Evolutionary conservation across 2,329 filamentous ascomycete species (phyloP), one percentile per base, ranked within the genome.

Genomic region (Fusarium haematococcum): DNA sequence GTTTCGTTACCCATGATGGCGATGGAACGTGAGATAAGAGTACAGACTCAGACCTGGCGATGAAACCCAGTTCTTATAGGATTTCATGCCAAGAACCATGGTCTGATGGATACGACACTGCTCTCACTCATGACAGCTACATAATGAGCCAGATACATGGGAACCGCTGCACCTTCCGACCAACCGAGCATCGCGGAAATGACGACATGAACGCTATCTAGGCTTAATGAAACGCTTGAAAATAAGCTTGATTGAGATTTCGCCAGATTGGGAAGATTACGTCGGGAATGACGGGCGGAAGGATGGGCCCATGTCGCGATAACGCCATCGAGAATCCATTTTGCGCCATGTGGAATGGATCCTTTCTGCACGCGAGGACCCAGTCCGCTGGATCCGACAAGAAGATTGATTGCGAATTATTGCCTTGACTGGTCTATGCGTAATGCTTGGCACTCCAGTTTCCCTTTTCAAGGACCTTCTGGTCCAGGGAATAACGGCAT

Each of bases 181-280:
- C 59, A 48, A 61, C 59, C 13, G 20, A 20, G 41, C 18, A 20
- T 8, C 18, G 37, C 8, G 6, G 8, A 48, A 30, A 61, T 48
- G 39, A 35, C 59, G 41, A 61, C 39, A 61, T 61, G 59, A n/a
- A 23, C 41, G 30, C 59, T 61, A 61, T 61, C 30, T 61, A n/a
- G 16, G 16, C 10, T 48, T 61, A 35, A 61, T 61, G 32, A 16
- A 32, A 45, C 20, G 20, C 59, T 43, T 61, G 13, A 33, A 48
- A 50, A 61, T 50, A 61, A 48, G 59, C 59, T 61, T 48, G 59
- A 33, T 50, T 33, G 16, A 50, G 5, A 35, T 41, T 59, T 43
- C 23, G 18, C 59, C 30, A 48, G 30, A 48, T 61, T 18, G 6
- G 39, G 39, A 35, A 61, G 59, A 61, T 20, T 48, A 13, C 32